These are phyloP conservation scores for Sporisorium sorghi DNA, from an alignment of 1,284 basidiomycete species.

Conservation along the genomic window DNA sequence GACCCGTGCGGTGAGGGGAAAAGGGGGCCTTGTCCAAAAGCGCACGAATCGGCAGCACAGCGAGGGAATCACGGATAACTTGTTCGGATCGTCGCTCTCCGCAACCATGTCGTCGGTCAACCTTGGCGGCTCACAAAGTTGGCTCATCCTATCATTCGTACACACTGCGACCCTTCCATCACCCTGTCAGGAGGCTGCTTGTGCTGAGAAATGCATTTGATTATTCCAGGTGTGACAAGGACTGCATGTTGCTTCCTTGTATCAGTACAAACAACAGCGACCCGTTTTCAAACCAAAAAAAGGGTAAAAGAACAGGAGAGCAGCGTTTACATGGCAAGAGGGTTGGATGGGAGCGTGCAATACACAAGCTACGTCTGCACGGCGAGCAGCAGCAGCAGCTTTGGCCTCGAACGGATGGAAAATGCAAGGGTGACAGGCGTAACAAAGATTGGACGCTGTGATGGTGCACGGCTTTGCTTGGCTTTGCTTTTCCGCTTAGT, in stretches of 20 bases:
- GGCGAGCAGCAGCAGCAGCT: too few relatives aligned
- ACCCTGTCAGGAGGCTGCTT: background rate
- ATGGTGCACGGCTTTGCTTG: background rate
- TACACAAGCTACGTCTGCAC: conserved; percentile 1
- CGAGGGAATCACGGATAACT: too few relatives aligned
- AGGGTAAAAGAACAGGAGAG: background rate
- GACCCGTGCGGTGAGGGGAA: conserved; percentile 35
- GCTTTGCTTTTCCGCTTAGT: conserved; percentile 9
- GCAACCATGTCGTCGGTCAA: background rate
- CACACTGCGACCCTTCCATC: background rate
- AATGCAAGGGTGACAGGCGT: conserved; percentile 9
- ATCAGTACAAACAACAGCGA: conserved; percentile 18
- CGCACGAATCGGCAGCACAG: background rate
- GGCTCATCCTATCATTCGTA: background rate
- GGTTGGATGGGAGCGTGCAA: background rate
- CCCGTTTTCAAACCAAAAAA: conserved; percentile 11
- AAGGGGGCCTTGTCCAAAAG: conserved; percentile 12
- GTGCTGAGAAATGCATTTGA: conserved; percentile 9
- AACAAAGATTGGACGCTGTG: conserved; percentile 1
- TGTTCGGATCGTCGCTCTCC: background rate
- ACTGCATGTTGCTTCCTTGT: conserved; percentile 17
- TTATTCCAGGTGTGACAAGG: conserved; percentile 12
- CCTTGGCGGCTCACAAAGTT: background rate
- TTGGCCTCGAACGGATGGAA: background rate
- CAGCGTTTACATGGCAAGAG: conserved; percentile 19